phyloP scores from a whole-genome alignment of 1,284 basidiomycete genomes.

The Fomes fomentarius region DNA sequence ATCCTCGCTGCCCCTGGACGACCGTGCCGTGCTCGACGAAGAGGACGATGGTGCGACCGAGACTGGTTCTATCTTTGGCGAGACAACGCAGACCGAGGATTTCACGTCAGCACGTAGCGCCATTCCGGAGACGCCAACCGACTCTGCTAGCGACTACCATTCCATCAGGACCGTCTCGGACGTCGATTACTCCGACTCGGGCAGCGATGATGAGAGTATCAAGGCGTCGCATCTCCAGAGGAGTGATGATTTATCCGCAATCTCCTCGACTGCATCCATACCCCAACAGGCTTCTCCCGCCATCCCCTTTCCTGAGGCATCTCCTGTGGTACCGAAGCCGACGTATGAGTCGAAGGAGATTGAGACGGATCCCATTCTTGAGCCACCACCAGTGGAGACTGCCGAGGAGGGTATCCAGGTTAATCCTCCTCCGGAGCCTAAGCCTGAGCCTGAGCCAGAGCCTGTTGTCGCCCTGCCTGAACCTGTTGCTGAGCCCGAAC shows the following conservation, averaged over 20 bases:
- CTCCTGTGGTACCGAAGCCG: conserved; percentile 10
- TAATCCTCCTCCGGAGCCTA: conserved; percentile 48
- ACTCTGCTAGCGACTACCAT: conserved; percentile 69
- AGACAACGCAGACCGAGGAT: conserved; percentile 72
- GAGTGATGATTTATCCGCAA: conserved; percentile 34
- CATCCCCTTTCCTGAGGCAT: conserved; percentile 5
- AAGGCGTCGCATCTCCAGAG: conserved; percentile 56
- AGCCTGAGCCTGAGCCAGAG: conserved; percentile 38
- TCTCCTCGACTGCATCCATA: conserved; percentile 25
- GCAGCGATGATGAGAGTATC: conserved; percentile 64
- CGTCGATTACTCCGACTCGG: conserved; percentile 52
- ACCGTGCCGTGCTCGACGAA: conserved; percentile 40
- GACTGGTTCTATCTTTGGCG: conserved; percentile 55
- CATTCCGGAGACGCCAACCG: conserved; percentile 59
- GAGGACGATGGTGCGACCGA: conserved; percentile 66
- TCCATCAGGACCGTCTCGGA: conserved; percentile 75
- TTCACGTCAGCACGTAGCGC: conserved; percentile 85
- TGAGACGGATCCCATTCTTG: conserved; percentile 21
- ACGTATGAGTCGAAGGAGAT: conserved; percentile 44
- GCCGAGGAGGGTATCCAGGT: conserved; percentile 23
- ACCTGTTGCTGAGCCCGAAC: conserved; percentile 5
- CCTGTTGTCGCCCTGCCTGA: background rate
- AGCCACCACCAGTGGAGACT: conserved; percentile 13
- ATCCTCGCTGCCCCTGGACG: conserved; percentile 36
- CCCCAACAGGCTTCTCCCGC: conserved; percentile 17